Base-by-base conservation (phyloP, 2,329 filamentous ascomycete genomes). In the Fusarium dlaminii region DNA sequence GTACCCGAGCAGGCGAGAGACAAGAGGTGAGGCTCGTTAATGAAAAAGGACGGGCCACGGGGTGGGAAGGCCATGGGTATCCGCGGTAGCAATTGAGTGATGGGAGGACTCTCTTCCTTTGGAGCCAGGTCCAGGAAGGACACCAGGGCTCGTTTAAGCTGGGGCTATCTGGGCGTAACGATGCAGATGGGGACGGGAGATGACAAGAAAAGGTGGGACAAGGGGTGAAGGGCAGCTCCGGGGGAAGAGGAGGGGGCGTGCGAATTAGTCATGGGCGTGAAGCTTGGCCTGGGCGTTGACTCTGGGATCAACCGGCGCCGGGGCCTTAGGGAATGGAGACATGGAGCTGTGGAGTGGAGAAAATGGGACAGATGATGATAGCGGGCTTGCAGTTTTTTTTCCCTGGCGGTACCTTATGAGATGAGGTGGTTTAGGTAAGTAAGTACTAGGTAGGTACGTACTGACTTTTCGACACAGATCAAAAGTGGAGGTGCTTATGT, bases 191-290 rank as follows among this genome's bases (percentile, higher is more conserved):
- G 70, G 67, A 62, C 68, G 67, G 69, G 72, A 74, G 75, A 71
- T 77, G 71, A 76, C 75, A 77, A 76, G 64, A 66, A 57, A 66
- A 59, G 60, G 63, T 77, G 75, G 74, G 51, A 42, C 70, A 61
- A 62, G 66, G 65, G 52, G 66, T 54, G 66, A 49, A 32, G 56
- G 66, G n/a, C 52, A 70, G 66, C 59, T 42, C 59, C 49, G 52
- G 66, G 52, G 48, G 18, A 48, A 37, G 42, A 57, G 66, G 54
- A 61, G 51, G 63, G 59, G 73, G 73, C 18, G 75, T 78, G 61
- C 27, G 24, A 40, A 42, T 12, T 43, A 34, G 32, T 36, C 36
- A 63, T 36, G 55, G 45, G 60, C 22, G 57, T 64, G 63, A 46
- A 42, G 48, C 14, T 54, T 24, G 42, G 37, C n/a, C 20, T 30